A percentile compares a stretch with the other conserved stretches of the same genome.
These are phyloP conservation scores for Daldinia decipiens DNA, from an alignment of 495 filamentous ascomycete species.

Conservation along the genomic window DNA sequence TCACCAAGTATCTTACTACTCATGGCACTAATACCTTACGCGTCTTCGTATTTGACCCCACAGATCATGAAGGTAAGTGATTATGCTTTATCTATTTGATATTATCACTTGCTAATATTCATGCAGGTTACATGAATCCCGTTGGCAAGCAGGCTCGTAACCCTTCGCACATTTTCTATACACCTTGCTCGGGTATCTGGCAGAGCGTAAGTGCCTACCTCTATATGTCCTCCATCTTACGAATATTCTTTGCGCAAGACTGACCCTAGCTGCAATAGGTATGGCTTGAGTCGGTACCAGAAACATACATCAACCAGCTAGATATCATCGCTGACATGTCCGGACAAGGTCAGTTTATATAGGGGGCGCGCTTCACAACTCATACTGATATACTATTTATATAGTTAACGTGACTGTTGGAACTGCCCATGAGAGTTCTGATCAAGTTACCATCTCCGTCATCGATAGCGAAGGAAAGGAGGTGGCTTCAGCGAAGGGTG, in stretches of 20 bases:
- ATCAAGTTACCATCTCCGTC: constrained; percentile 57
- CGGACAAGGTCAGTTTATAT: constrained; percentile 60
- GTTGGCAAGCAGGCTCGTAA: constrained; percentile 70
- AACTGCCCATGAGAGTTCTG: constrained; percentile 43
- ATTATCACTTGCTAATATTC: neutral
- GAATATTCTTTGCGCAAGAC: neutral
- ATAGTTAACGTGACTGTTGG: constrained; percentile 65
- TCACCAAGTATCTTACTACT: constrained; percentile 59
- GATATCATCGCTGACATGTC: constrained; percentile 68
- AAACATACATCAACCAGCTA: constrained; percentile 63
- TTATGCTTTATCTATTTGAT: neutral
- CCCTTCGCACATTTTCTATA: constrained; percentile 74
- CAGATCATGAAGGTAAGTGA: constrained; percentile 57
- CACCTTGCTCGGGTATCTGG: constrained; percentile 76
- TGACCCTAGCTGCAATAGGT: constrained; percentile 43
- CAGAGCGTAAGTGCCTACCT: constrained; percentile 57
- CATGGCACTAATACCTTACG: constrained; percentile 64
- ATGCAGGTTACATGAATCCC: constrained; percentile 60
- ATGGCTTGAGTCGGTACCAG: constrained; percentile 70
- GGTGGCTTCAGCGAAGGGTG: constrained; percentile 44
- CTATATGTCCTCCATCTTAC: neutral
- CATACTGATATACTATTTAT: constrained; percentile 32
- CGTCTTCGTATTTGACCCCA: constrained; percentile 73
- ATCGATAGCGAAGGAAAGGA: constrained; percentile 51
- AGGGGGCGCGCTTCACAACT: neutral